phyloP scores from a whole-genome alignment of 805 yeast genomes.

The Lipomyces yamadae region DNA sequence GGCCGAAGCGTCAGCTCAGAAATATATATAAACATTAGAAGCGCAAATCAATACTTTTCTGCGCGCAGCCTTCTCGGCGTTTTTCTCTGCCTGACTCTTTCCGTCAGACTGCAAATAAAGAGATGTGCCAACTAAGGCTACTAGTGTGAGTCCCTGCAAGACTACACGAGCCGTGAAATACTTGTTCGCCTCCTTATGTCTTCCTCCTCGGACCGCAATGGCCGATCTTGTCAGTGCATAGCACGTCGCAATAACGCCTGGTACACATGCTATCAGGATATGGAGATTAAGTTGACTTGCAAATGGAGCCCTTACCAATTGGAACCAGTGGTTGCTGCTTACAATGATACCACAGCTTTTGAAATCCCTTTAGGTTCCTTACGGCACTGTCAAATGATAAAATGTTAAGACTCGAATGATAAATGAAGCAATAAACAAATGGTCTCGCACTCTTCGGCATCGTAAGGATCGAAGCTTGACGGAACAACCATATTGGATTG shows the following conservation, averaged over 20 bases:
- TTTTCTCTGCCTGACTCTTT: slow-evolving; percentile 50
- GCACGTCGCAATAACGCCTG: slow-evolving; percentile 29
- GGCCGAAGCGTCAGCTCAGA: neutral
- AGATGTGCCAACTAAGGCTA: slow-evolving; percentile 77
- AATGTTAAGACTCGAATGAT: neutral
- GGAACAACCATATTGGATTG: slow-evolving; percentile 19
- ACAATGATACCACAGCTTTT: slow-evolving; percentile 61
- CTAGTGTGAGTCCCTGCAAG: slow-evolving; percentile 74
- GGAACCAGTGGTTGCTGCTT: slow-evolving; percentile 86
- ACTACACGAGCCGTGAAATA: slow-evolving; percentile 86
- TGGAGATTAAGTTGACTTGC: neutral
- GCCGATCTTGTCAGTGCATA: slow-evolving; percentile 67
- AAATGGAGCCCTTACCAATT: slow-evolving; percentile 58
- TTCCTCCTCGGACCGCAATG: slow-evolving; percentile 71
- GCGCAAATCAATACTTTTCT: slow-evolving; percentile 26
- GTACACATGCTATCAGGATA: neutral
- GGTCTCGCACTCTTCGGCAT: slow-evolving; percentile 29
- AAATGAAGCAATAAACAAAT: too few relatives aligned
- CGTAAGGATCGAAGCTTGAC: slow-evolving; percentile 32
- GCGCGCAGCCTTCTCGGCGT: slow-evolving; percentile 32
- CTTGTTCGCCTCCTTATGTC: slow-evolving; percentile 68
- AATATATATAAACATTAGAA: neutral
- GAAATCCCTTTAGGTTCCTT: slow-evolving; percentile 44
- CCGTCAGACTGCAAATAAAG: slow-evolving; percentile 59
- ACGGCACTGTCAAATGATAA: slow-evolving; percentile 19